Base-by-base conservation (phyloP, 441 rosid genomes). In the Populus hybrid region DNA sequence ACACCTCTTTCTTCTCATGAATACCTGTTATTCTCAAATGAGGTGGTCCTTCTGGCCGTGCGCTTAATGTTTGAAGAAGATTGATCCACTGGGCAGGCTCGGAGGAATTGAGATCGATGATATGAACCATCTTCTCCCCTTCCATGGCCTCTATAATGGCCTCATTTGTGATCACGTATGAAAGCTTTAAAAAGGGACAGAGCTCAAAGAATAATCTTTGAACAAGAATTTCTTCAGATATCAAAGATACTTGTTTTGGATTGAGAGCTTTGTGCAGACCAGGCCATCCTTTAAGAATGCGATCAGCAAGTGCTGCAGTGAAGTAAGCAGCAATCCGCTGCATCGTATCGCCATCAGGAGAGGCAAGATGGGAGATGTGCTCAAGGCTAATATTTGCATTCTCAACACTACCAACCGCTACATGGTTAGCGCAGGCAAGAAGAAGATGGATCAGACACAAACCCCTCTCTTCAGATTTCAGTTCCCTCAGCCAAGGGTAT, bases 31-130 rank as follows among this genome's bases (percentile, higher is more conserved):
- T 89, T 82, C 91, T 86, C 87, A 91, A 78, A 74, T 89, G 95
- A 9, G 93, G 93, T 0, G 93, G 95, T 1, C 95, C 95, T 80
- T 84, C 95, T 19, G 89, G 91, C 38, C 93, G 86, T 12, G 76
- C 85, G 53, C 89, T 84, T 71, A 91, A 81, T 42, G 88, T 85
- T 78, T 84, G 91, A 59, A 91, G 84, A 71, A 89, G 90, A 82
- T 91, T 87, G 64, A 91, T 84, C 93, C 95, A 91, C 76, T 88
- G 95, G 2, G 91, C 93, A 79, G 95, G 95, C 84, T 89, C 93
- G 53, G 70, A 85, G 7, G 87, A 79, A 77, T 86, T 74, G 30
- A 91, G 86, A 84, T 91, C 95, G 57, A 91, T 88, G n/a, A 91
- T 87, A 75, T 91, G 95, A 64, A 91, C 85, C 89, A 89, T 81